Conservation (phyloP, 306 rosid genomes). For the Lathyrus aphaca region DNA sequence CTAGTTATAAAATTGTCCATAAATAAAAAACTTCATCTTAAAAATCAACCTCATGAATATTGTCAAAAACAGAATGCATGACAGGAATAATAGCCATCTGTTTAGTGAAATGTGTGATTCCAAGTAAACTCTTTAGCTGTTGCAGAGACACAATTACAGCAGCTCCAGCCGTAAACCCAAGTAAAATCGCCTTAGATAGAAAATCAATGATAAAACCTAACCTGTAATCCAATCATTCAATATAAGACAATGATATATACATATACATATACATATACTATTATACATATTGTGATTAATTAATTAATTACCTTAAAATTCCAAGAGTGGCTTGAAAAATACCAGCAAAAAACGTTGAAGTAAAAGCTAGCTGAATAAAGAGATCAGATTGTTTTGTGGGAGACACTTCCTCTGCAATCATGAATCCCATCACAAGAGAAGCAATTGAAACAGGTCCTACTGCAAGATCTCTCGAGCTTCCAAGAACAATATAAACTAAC, state of each 20-base stretch:
- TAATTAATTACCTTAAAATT: slow-evolving; percentile 56
- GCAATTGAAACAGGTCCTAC: slow-evolving; percentile 89
- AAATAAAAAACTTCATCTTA: neutral
- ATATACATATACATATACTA: no score
- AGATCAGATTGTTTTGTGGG: slow-evolving; percentile 56
- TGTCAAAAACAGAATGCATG: slow-evolving; percentile 60
- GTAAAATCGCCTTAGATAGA: slow-evolving; percentile 79
- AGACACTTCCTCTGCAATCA: slow-evolving; percentile 76
- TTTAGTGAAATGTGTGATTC: slow-evolving; percentile 73
- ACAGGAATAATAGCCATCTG: slow-evolving; percentile 75
- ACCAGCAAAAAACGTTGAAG: slow-evolving; percentile 88
- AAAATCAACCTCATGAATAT: slow-evolving; percentile 61
- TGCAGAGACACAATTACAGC: slow-evolving; percentile 84
- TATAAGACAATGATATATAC: neutral
- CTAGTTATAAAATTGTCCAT: neutral
- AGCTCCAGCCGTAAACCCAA: slow-evolving; percentile 93
- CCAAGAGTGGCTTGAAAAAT: slow-evolving; percentile 83
- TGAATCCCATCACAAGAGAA: slow-evolving; percentile 82
- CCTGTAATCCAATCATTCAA: slow-evolving; percentile 49
- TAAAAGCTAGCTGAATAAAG: slow-evolving; percentile 70
- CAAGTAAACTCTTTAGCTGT: slow-evolving; percentile 83
- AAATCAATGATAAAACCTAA: slow-evolving; percentile 94
- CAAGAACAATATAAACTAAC: slow-evolving; percentile 70
- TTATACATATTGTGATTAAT: no score
- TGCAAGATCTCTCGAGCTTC: slow-evolving; percentile 83